Conservation (phyloP, 441 rosid genomes). For the Euphorbia celastroides region DNA sequence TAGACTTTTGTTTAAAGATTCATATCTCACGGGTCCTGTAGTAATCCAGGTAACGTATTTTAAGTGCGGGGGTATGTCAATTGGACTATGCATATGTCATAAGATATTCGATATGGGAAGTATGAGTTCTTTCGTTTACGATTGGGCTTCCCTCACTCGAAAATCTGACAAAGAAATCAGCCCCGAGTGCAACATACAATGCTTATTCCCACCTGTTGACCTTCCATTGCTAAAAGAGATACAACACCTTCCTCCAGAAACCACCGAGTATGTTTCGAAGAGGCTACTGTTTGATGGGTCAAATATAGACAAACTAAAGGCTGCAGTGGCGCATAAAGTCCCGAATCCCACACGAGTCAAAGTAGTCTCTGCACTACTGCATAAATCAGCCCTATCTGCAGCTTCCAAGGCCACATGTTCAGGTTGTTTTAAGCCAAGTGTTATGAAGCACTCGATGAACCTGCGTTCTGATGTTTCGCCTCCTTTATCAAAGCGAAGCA, state of each 20-base stretch:
- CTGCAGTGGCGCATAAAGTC: slow-evolving; percentile 1
- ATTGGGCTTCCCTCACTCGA: slow-evolving; percentile 17
- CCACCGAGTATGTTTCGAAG: slow-evolving; percentile 4
- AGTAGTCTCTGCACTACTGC: background rate
- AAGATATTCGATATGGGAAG: slow-evolving; percentile 18
- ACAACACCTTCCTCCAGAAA: background rate
- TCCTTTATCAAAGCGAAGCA: background rate
- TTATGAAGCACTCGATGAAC: background rate
- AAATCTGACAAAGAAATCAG: background rate
- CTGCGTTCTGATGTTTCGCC: background rate
- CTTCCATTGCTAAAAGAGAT: background rate
- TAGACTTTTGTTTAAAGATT: background rate
- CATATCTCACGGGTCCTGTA: background rate
- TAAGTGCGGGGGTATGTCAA: slow-evolving; percentile 25
- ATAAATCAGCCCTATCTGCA: background rate
- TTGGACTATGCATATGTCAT: slow-evolving; percentile 24
- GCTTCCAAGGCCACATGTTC: background rate
- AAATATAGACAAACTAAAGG: slow-evolving; percentile 15
- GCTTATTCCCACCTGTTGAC: slow-evolving; percentile 17
- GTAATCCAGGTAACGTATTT: slow-evolving; percentile 23
- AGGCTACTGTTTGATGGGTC: slow-evolving; percentile 18
- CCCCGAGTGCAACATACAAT: slow-evolving; percentile 11
- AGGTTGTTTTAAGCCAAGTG: background rate
- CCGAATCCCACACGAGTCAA: background rate
- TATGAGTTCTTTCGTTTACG: slow-evolving; percentile 14